Percentiles rank a stretch among this genome's conserved stretches.
These are phyloP conservation scores for Astrothelium macrocarpum DNA, from an alignment of 495 filamentous ascomycete species.

Conservation along the genomic window DNA sequence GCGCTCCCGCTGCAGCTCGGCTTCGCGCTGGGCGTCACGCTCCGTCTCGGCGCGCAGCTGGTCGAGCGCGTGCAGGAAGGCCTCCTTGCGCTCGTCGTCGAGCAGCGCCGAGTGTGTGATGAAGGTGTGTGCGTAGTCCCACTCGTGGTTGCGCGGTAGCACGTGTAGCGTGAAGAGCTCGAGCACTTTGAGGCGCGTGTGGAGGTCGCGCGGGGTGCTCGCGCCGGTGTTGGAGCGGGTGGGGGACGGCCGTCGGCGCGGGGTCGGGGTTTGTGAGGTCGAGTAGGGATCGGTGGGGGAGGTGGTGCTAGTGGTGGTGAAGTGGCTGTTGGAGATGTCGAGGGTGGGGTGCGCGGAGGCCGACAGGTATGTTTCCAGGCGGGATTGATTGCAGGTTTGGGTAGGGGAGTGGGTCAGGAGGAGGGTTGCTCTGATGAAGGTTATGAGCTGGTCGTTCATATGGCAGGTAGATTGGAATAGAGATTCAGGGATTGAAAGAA, in stretches of 20 bases:
- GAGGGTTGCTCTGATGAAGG: constrained; percentile 62
- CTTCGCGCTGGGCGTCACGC: constrained; percentile 59
- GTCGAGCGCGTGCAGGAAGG: constrained; percentile 62
- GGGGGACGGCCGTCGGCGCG: constrained; percentile 16
- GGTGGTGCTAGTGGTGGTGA: too few species aligned
- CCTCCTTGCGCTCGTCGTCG: constrained; percentile 84
- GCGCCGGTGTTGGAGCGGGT: constrained; percentile 10
- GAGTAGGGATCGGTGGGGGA: constrained; percentile 36
- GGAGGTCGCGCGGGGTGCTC: constrained; percentile 57
- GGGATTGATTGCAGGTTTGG: constrained; percentile 73
- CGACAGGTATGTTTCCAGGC: constrained; percentile 84
- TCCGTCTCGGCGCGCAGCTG: constrained; percentile 57
- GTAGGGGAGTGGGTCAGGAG: constrained; percentile 76
- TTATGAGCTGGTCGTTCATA: neutral
- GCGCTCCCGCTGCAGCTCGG: constrained; percentile 48
- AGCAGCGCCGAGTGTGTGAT: constrained; percentile 73
- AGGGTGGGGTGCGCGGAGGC: constrained; percentile 60
- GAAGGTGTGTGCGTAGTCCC: constrained; percentile 89
- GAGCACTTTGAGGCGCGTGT: constrained; percentile 66
- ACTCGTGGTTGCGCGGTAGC: constrained; percentile 79
- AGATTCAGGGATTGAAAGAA: neutral
- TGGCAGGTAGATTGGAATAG: neutral
- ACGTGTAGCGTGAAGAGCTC: constrained; percentile 93
- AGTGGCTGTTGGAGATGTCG: constrained; percentile 36
- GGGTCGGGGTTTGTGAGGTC: constrained; percentile 12